A percentile compares a stretch with the other conserved stretches of the same genome.
Evolutionary conservation across 805 yeast species (phyloP).

Genomic region (Saccharomyces paradoxus): DNA sequence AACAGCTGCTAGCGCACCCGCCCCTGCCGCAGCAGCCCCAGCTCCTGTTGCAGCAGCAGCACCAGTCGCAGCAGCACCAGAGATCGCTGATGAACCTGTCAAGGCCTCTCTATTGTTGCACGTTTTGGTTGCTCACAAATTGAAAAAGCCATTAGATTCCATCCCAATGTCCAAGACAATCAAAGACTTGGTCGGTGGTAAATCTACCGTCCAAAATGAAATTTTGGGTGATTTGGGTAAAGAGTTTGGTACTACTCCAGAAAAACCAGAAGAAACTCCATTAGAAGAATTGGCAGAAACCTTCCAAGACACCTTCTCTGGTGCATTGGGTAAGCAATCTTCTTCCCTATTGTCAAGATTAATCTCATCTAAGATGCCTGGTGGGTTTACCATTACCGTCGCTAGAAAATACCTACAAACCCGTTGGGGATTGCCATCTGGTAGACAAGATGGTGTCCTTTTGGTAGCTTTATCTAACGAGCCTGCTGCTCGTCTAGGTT

Average conservation of each 20-base stretch:
- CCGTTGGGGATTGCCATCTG: constrained; percentile 86
- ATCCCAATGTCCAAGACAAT: constrained; percentile 86
- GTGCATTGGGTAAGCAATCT: constrained; percentile 90
- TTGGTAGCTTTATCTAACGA: constrained; percentile 78
- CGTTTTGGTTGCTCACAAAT: constrained; percentile 87
- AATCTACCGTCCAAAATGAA: constrained; percentile 97
- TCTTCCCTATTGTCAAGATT: constrained; percentile 81
- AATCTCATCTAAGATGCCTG: constrained; percentile 97
- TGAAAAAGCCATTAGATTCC: constrained; percentile 82
- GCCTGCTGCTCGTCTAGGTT: constrained; percentile 80
- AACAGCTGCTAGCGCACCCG: constrained; percentile 27
- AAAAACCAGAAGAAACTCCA: constrained; percentile 98
- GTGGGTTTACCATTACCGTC: constrained; percentile 89
- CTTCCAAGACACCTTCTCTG: constrained; percentile 84
- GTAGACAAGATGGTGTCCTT: constrained; percentile 89
- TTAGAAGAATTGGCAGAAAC: constrained; percentile 89
- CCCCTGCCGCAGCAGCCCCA: constrained; percentile 46
- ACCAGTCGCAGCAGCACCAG: constrained; percentile 62
- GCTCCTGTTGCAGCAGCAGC: constrained; percentile 50
- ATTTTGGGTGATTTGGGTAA: constrained; percentile 97
- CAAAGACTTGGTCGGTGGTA: constrained; percentile 96
- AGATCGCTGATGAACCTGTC: constrained; percentile 83
- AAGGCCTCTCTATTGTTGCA: constrained; percentile 76
- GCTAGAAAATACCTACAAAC: constrained; percentile 89
- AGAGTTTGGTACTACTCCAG: constrained; percentile 97